Conservation (phyloP, 2,329 filamentous ascomycete species). For the Orbilia ellipsospora region DNA sequence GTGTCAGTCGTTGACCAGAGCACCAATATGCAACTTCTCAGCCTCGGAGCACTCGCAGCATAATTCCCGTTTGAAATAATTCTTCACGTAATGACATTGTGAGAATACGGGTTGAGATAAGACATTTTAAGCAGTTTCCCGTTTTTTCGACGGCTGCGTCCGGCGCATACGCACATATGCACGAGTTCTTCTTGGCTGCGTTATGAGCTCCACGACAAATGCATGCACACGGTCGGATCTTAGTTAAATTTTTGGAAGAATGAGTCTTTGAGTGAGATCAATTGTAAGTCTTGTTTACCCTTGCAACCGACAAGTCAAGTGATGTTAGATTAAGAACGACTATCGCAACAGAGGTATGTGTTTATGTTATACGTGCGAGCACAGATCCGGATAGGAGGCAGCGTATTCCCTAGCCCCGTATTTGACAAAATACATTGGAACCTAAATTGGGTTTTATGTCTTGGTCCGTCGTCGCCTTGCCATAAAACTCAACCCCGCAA, state of each 20-base stretch:
- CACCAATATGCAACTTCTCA: background rate
- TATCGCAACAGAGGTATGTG: background rate
- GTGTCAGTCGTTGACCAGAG: too few species aligned
- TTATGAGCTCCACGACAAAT: conserved; percentile 2
- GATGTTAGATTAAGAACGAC: too few species aligned
- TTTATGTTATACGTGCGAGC: background rate
- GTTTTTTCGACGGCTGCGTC: conserved; percentile 29
- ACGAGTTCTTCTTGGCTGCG: conserved; percentile 31
- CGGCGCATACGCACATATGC: background rate
- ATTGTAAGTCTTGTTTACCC: too few species aligned
- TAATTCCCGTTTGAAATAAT: conserved; percentile 41
- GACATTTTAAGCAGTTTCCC: conserved; percentile 35
- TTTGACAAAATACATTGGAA: background rate
- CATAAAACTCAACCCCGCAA: conserved; percentile 31
- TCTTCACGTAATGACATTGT: conserved; percentile 14
- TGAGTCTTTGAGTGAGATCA: too few species aligned
- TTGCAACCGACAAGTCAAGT: too few species aligned
- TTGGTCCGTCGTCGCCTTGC: conserved; percentile 16
- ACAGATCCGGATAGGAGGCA: too few species aligned
- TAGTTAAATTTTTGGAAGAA: background rate
- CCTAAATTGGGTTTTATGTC: background rate
- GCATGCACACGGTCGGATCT: background rate
- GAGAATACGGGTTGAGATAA: conserved; percentile 39
- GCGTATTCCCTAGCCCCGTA: background rate
- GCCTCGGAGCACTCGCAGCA: conserved; percentile 10